Base-by-base conservation (phyloP, 495 filamentous ascomycete genomes). In the Geopyxis carbonaria region DNA sequence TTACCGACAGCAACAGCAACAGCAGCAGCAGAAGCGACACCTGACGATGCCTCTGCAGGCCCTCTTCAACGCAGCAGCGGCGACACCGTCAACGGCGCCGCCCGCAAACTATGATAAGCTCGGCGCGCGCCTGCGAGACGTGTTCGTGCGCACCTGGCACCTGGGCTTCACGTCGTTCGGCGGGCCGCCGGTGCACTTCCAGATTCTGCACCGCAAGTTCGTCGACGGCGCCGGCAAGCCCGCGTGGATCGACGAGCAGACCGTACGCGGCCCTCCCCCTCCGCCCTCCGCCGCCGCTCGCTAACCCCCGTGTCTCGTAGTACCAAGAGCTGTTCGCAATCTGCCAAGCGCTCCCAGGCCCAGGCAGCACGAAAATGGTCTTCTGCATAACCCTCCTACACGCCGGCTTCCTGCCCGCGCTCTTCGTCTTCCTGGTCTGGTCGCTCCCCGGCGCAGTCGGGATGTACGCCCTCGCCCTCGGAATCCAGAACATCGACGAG, bases 301-400 rank as follows among this genome's bases (percentile, higher is more conserved):
- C n/a, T 22, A 13, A 4, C 1, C 3, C 2, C n/a, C 6, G 16
- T 6, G 10, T 22, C 44, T 22, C 44, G 19, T 21, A 80, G 75
- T 91, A 80, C 58, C 77, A 85, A 59, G 80, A 91, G 50, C 66
- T 86, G 11, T 91, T 87, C 56, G 77, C 76, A 14, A 60, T 91
- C 45, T 78, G 70, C 32, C 81, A 86, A 56, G 73, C 74, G 10
- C 68, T 86, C 14, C 73, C 77, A 0, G 82, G 82, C 0, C 81
- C 82, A 0, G 81, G 54, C 1, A 78, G 72, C 51, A 85, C 80
- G 13, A 87, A 87, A 58, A 82, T 87, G 74, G 50, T 72, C 0
- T 86, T 80, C 46, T 79, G 75, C 45, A 72, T 87, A 21, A 72
- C 75, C 21, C 50, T 78, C 27, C 65, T 85, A 7, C 72, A 73